These are phyloP conservation scores for Diplodia sapinea DNA, from an alignment of 2,329 filamentous ascomycete genomes.

Conservation along the genomic window DNA sequence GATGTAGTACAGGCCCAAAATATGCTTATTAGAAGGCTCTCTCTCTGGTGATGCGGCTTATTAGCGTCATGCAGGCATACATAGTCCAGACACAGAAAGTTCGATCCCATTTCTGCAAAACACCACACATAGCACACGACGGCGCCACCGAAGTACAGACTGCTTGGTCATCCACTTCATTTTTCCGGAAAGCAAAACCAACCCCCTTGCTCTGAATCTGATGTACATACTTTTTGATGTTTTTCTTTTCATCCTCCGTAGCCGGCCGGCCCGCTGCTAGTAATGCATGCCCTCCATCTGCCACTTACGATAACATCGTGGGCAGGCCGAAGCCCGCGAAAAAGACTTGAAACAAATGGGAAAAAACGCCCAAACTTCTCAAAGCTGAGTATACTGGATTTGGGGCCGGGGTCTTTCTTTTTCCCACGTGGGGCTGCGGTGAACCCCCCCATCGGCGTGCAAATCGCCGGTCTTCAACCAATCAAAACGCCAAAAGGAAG, in stretches of 20 bases:
- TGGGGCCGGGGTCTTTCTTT: not conserved
- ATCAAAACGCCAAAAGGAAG: slow-evolving; percentile 19
- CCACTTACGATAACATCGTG: not conserved
- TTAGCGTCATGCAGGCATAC: too few species aligned
- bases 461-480: slow-evolving; percentile 9
- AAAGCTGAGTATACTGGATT: not conserved
- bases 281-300: not conserved
- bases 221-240: slow-evolving; percentile 10
- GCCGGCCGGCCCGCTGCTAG: not conserved
- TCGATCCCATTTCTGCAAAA: not conserved
- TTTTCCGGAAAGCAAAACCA: slow-evolving; percentile 3
- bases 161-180: slow-evolving; percentile 18
- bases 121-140: not conserved
- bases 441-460: not conserved
- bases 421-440: not conserved
- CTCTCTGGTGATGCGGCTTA: too few species aligned
- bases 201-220: not conserved
- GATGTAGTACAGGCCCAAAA: too few species aligned
- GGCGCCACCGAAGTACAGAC: not conserved
- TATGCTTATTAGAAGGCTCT: too few species aligned
- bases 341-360: not conserved
- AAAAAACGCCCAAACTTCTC: not conserved
- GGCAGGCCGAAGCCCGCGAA: slow-evolving; percentile 1
- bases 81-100: not conserved
- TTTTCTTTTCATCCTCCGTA: not conserved